phyloP scores from a whole-genome alignment of 2,329 filamentous ascomycete genomes.

The Tolypocladium tundrense region DNA sequence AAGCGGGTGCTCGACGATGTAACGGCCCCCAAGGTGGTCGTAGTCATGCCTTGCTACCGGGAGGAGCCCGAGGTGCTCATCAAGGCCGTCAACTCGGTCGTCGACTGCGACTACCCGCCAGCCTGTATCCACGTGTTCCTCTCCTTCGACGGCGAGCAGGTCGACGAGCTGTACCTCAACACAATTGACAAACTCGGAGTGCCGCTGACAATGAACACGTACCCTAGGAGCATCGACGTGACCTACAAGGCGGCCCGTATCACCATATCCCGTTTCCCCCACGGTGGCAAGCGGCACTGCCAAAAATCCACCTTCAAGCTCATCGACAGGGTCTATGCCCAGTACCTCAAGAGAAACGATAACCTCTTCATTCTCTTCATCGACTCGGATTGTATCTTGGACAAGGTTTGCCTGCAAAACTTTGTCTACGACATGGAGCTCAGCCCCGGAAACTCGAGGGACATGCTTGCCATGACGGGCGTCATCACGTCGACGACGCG shows the following conservation, averaged over 20 bases:
- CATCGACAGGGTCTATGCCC: conserved; percentile 83
- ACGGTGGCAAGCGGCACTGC: conserved; percentile 88
- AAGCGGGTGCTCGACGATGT: conserved; percentile 75
- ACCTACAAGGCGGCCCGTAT: conserved; percentile 73
- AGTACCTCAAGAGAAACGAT: conserved; percentile 80
- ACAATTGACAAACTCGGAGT: conserved; percentile 81
- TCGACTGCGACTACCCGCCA: conserved; percentile 86
- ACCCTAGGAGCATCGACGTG: conserved; percentile 85
- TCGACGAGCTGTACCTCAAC: conserved; percentile 80
- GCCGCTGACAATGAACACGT: conserved; percentile 62
- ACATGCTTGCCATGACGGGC: conserved; percentile 96
- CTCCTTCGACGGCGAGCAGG: conserved; percentile 84
- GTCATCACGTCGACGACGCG: conserved; percentile 91
- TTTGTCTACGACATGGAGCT: conserved; percentile 99
- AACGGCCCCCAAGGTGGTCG: conserved; percentile 85
- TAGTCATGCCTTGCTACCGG: conserved; percentile 95
- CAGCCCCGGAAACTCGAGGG: conserved; percentile 79
- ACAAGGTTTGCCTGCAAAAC: conserved; percentile 85
- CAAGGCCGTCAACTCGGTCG: conserved; percentile 80
- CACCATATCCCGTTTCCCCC: conserved; percentile 83
- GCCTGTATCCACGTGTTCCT: conserved; percentile 91
- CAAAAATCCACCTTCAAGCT: conserved; percentile 90
- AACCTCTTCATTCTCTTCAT: conserved; percentile 95
- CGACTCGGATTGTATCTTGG: conserved; percentile 92
- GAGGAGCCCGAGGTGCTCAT: conserved; percentile 78